These are phyloP conservation scores for Lindgomyces ingoldianus DNA, from an alignment of 495 filamentous ascomycete species.

Conservation along the genomic window DNA sequence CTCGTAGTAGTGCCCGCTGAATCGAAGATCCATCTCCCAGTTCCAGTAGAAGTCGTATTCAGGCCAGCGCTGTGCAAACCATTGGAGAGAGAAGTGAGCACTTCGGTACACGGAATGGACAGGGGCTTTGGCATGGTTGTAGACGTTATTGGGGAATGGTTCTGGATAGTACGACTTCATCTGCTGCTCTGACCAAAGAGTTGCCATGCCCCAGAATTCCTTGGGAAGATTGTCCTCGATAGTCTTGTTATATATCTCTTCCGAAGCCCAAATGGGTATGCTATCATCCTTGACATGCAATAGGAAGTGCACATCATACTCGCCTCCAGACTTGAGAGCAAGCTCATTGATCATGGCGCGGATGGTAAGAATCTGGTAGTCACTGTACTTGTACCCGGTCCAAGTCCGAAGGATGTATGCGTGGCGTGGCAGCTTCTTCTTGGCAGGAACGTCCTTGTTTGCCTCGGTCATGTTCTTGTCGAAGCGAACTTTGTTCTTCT, in stretches of 20 bases:
- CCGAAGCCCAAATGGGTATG: slow-evolving; percentile 55
- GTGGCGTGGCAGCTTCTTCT: slow-evolving; percentile 43
- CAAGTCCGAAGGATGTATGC: slow-evolving; percentile 48
- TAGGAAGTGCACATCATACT: slow-evolving; percentile 61
- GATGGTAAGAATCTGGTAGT: slow-evolving; percentile 48
- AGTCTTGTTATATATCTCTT: slow-evolving; percentile 53
- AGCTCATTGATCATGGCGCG: slow-evolving; percentile 60
- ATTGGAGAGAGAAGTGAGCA: slow-evolving; percentile 53
- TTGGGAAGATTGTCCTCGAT: slow-evolving; percentile 54
- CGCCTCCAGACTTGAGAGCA: slow-evolving; percentile 55
- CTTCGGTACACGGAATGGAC: slow-evolving; percentile 47
- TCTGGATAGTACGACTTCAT: slow-evolving; percentile 51
- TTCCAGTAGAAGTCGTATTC: slow-evolving; percentile 66
- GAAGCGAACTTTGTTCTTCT: slow-evolving; percentile 48
- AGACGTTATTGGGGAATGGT: slow-evolving; percentile 47
- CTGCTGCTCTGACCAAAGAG: slow-evolving; percentile 57
- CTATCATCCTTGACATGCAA: slow-evolving; percentile 59
- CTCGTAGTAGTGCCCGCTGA: slow-evolving; percentile 59
- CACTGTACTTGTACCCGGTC: slow-evolving; percentile 45
- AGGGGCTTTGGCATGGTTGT: slow-evolving; percentile 40
- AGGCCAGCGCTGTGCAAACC: slow-evolving; percentile 58
- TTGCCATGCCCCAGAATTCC: slow-evolving; percentile 58
- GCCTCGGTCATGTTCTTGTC: slow-evolving; percentile 19
- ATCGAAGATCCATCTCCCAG: slow-evolving; percentile 62
- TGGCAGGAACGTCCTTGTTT: slow-evolving; percentile 21